Evolutionary conservation across 352 stramenopile species (phyloP), one percentile per base, ranked within the genome.

Genomic region (Phytophthora kernoviae): DNA sequence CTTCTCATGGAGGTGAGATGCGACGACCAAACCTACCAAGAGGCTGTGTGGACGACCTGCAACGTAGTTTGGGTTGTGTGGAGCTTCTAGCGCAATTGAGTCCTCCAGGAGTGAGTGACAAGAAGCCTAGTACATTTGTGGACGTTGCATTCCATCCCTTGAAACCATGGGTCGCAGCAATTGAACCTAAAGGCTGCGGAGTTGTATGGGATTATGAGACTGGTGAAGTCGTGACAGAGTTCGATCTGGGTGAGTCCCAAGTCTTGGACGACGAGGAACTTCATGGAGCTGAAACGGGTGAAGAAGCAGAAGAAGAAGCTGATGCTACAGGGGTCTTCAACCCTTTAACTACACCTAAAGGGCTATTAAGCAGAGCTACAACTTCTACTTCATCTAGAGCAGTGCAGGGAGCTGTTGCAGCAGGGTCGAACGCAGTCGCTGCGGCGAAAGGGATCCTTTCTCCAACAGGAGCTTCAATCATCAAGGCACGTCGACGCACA

Each of bases 201-300:
- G 17, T 88, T 18, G 78, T 91, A 1, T 93, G 83, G 85, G 83
- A 92, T 68, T 88, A 85, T 20, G 80, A 92, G 34, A 91, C 77
- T 2, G 66, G 68, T 0, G 82, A 94, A 30, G 46, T 83, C 11
- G 67, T 93, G 24, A 62, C 58, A 14, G 76, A 88, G 58, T 91
- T 94, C 34, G 83, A 82, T 36, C 65, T 92, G 17, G 75, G 83
- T 10, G 77, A 82, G 21, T 79, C 76, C 0, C 68, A 81, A 33
- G 66, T 81, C 2, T 41, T 65, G 12, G 66, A 71, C 22, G 62
- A 79, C 48, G 48, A 71, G 18, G 54, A 62, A 9, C 32, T 52
- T 24, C 61, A 75, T 39, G 45, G 50, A 9, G 42, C 21, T 6
- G 51, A 58, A 15, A 24, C 41, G 4, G 34, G 30, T 14, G 51